Evolutionary conservation across 352 stramenopile species (phyloP).

Genomic region (Phytophthora meadii): DNA sequence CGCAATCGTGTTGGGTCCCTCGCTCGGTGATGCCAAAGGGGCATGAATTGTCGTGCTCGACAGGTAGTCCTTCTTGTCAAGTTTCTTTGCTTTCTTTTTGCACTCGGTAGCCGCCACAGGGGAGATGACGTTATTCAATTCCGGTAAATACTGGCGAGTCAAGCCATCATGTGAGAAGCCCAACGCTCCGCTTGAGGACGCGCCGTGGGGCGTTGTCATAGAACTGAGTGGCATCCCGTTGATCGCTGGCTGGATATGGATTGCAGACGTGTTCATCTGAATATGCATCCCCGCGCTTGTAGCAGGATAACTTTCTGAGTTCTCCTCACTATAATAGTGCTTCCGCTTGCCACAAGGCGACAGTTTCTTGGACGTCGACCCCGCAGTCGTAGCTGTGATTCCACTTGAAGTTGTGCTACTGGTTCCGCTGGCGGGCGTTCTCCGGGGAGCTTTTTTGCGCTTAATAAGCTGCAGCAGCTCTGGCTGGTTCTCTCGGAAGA

Average conservation of each 20-base stretch:
- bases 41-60: constrained; percentile 31
- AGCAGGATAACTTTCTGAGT: constrained; percentile 18
- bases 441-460: constrained; percentile 75
- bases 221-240: constrained; percentile 41
- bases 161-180: constrained; percentile 40
- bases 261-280: constrained; percentile 35
- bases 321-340: constrained; percentile 26
- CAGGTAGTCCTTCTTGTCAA: constrained; percentile 56
- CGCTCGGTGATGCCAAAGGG: constrained; percentile 27
- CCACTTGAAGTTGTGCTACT: constrained; percentile 14
- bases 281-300: constrained; percentile 40
- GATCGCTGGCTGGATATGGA: constrained; percentile 44
- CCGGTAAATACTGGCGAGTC: constrained; percentile 46
- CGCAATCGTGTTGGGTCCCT: constrained; percentile 20
- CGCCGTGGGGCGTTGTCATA: constrained; percentile 44
- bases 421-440: constrained; percentile 27
- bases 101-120: constrained; percentile 65
- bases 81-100: constrained; percentile 81
- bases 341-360: constrained; percentile 64
- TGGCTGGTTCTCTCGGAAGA: constrained; percentile 76
- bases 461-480: constrained; percentile 83
- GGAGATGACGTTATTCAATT: constrained; percentile 77
- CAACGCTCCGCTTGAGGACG: constrained; percentile 28
- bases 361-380: constrained; percentile 37
- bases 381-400: constrained; percentile 6